Percentiles rank a stretch among this genome's conserved stretches.
These are phyloP conservation scores for Immersiella caudata DNA, from an alignment of 495 filamentous ascomycete genomes.

Conservation along the genomic window DNA sequence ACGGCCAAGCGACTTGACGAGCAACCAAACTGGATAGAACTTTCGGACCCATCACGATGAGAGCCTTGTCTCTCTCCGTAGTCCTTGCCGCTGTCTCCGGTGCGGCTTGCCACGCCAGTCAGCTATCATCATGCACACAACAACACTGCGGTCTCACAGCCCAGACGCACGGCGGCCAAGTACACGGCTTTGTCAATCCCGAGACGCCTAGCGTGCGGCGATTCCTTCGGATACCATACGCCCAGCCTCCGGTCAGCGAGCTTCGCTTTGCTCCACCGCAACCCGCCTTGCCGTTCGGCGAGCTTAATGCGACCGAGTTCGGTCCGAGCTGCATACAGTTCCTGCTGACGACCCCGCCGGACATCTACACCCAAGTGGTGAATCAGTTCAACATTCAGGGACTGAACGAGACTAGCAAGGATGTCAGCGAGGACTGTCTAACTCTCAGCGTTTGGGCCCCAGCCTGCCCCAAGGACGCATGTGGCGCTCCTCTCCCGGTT, in stretches of 20 bases:
- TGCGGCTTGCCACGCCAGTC: neutral
- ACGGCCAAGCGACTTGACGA: neutral
- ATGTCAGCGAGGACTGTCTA: neutral
- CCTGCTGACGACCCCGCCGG: neutral
- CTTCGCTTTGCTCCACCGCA: neutral
- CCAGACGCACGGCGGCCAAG: neutral
- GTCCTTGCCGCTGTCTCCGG: neutral
- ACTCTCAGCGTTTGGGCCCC: neutral
- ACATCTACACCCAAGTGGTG: neutral
- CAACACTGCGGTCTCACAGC: neutral
- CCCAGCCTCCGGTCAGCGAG: neutral
- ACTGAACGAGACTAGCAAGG: neutral
- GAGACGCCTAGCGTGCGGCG: neutral
- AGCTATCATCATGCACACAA: neutral
- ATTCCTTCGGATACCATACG: neutral
- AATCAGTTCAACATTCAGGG: neutral
- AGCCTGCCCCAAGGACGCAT: neutral
- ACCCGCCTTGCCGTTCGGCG: neutral
- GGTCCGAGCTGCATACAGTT: neutral
- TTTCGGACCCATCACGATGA: neutral
- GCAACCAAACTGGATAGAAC: neutral
- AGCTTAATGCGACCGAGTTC: neutral
- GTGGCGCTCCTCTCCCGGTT: constrained; percentile 19
- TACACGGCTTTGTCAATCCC: neutral
- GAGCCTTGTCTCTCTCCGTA: neutral